Percentiles rank a stretch among this genome's conserved stretches.
phyloP scores from a whole-genome alignment of 441 rosid genomes.

The Cnidoscolus chayamansa region DNA sequence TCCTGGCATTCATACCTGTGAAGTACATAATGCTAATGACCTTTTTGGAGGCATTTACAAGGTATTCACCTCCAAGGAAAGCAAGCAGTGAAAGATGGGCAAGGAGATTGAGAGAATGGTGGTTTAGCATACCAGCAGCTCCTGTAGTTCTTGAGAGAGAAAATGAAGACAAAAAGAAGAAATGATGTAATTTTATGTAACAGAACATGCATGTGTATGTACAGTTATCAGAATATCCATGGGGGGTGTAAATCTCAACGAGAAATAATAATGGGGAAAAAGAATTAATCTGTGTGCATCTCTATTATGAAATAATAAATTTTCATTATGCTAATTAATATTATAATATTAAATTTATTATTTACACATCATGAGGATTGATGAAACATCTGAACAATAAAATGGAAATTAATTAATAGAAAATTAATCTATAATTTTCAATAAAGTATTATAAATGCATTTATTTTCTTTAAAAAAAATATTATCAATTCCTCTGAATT shows the following conservation, averaged over 20 bases:
- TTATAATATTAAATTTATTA: too few relatives aligned
- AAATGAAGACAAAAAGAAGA: constrained; percentile 62
- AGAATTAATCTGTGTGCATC: neutral
- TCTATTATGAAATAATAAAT: too few relatives aligned
- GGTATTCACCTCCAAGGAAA: constrained; percentile 67
- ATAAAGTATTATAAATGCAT: too few relatives aligned
- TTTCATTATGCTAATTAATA: too few relatives aligned
- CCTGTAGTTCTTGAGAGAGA: constrained; percentile 64
- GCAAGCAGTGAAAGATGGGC: constrained; percentile 59
- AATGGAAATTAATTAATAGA: too few relatives aligned
- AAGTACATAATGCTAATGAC: constrained; percentile 43
- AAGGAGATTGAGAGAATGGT: constrained; percentile 87
- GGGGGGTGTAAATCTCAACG: constrained; percentile 17
- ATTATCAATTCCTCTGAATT: too few relatives aligned
- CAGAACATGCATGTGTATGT: constrained; percentile 10
- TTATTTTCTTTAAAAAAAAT: too few relatives aligned
- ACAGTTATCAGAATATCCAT: neutral
- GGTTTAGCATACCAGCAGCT: constrained; percentile 95
- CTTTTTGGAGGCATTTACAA: constrained; percentile 68
- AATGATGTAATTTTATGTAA: constrained; percentile 30
- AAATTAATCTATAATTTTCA: too few relatives aligned
- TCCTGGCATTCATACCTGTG: constrained; percentile 46
- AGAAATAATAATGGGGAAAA: neutral
- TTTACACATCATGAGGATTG: too few relatives aligned
- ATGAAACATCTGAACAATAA: too few relatives aligned